Percentiles rank a stretch among this genome's conserved stretches.
Conservation (phyloP, 805 yeast genomes). For the Suhomyces sp. region DNA sequence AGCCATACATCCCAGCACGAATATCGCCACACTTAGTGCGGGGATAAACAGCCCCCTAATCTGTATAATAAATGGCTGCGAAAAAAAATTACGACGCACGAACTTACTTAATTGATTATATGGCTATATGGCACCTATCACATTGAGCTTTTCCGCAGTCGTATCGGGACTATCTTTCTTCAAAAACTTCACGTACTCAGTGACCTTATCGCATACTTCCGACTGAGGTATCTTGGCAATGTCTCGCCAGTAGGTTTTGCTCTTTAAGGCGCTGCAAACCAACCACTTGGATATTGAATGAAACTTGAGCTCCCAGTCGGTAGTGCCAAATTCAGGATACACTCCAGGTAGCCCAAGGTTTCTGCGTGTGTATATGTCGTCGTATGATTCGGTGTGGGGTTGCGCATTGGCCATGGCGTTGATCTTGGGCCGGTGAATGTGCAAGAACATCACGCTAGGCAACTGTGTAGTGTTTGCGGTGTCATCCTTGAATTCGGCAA, state of each 20-base stretch:
- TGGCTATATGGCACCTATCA: neutral
- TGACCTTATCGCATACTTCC: conserved; percentile 18
- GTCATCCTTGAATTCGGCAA: conserved; percentile 17
- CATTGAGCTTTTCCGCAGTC: conserved; percentile 7
- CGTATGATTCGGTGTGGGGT: conserved; percentile 5
- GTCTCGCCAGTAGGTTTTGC: conserved; percentile 21
- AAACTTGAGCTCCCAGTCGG: conserved; percentile 36
- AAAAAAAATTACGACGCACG: neutral
- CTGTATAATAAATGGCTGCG: neutral
- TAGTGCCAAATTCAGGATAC: conserved; percentile 12
- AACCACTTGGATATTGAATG: conserved; percentile 31
- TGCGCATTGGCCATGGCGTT: conserved; percentile 24
- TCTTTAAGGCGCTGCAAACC: conserved; percentile 27
- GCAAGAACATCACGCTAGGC: conserved; percentile 30
- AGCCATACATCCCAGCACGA: neutral
- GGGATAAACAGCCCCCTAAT: neutral
- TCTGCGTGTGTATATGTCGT: conserved; percentile 21
- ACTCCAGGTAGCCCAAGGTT: conserved; percentile 22
- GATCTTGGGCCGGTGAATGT: conserved; percentile 33
- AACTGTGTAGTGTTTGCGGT: conserved; percentile 1
- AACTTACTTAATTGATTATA: neutral
- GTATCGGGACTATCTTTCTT: conserved; percentile 16
- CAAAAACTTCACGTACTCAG: conserved; percentile 21
- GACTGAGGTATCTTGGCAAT: conserved; percentile 11
- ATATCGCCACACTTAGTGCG: neutral